Base-by-base conservation (phyloP, 495 filamentous ascomycete genomes). In the Penicillium egyptiacum region DNA sequence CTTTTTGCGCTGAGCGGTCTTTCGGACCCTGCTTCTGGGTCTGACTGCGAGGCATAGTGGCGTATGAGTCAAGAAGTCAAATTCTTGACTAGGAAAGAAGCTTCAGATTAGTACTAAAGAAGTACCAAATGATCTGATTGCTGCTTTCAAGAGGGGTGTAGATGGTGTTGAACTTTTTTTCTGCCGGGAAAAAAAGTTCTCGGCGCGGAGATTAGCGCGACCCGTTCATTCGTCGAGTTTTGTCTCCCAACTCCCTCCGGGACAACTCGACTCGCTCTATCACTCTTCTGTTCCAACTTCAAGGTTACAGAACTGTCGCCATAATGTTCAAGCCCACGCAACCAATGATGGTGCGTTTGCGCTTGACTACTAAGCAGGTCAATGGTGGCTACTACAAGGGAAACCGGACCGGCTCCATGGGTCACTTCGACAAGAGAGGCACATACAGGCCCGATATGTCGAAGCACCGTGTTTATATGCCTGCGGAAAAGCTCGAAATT, bases 381-480 rank as follows among this genome's bases (percentile, higher is more conserved):
- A 88, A 88, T 69, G 91, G 92, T 70, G 94, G 90, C 48, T 98
- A 86, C 83, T 98, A 98, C 84, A 98, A 98, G 79, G 95, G 95
- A 68, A 97, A 84, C 57, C 81, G 93, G 22, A 84, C 89, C 1
- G 95, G 95, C 12, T 83, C 86, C 37, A 90, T 93, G 85, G 94
- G 94, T 59, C 70, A 77, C 31, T 93, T 96, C 73, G 92, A 90
- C 19, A 90, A 89, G 69, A 82, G 86, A 72, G 92, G 93, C 69
- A 85, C 86, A 31, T 98, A 91, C 71, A 69, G 85, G 9, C 86
- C 96, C 63, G 87, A 97, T 55, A 92, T 82, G 81, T 62, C 76
- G 22, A 96, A 94, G 73, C 91, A 96, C 57, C 88, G 94, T 67
- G 96, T 91, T 14, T 98, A 96, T 72, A 86, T 89, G 20, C 86